These are phyloP conservation scores for Pleoardoris graminearum DNA, from an alignment of 2,329 filamentous ascomycete genomes.

Conservation along the genomic window DNA sequence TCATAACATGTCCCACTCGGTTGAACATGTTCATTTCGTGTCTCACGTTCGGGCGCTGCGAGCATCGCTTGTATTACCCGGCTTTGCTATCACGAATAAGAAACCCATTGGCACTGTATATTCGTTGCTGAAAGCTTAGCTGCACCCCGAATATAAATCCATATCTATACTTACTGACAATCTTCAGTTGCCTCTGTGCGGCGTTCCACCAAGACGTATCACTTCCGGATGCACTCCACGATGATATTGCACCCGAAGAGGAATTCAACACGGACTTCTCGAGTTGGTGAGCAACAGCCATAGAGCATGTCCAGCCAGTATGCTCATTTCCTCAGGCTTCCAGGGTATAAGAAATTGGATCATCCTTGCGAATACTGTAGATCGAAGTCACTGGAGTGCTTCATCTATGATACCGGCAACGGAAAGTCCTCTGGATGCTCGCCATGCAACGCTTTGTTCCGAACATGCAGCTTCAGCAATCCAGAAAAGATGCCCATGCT, in stretches of 20 bases:
- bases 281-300: slow-evolving; percentile 30
- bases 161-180: slow-evolving; percentile 11
- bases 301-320: no score
- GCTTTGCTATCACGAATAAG: no score
- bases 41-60: no score
- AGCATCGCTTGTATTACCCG: no score
- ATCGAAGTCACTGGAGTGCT: slow-evolving; percentile 53
- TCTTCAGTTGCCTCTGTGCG: slow-evolving; percentile 27
- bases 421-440: slow-evolving; percentile 49
- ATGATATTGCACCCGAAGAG: slow-evolving; percentile 7
- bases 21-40: no score
- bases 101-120: no score
- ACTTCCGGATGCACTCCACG: slow-evolving; percentile 11
- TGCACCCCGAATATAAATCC: neutral
- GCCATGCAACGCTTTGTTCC: slow-evolving; percentile 53
- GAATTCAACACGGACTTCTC: slow-evolving; percentile 50
- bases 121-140: no score
- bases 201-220: slow-evolving; percentile 18
- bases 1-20: no score
- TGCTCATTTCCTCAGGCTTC: slow-evolving; percentile 35
- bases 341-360: slow-evolving; percentile 51
- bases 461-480: slow-evolving; percentile 53
- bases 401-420: slow-evolving; percentile 46
- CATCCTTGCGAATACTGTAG: slow-evolving; percentile 54
- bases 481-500: slow-evolving; percentile 33